Conservation (phyloP, 2,329 filamentous ascomycete genomes). For the Talaromyces sp. region DNA sequence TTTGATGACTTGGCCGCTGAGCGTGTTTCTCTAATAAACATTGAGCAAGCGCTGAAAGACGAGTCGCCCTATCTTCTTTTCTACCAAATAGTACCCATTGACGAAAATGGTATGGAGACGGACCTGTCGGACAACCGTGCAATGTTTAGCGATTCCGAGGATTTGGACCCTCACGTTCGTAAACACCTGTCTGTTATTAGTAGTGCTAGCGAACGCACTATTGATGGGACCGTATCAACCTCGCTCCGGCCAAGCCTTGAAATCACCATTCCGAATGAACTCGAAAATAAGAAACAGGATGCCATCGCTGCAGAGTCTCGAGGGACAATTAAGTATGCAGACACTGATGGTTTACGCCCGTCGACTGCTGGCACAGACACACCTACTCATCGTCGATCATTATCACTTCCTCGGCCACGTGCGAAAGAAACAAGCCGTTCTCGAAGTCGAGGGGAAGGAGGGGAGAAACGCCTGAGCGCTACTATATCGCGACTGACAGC, state of each 20-base stretch:
- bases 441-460: conserved; percentile 30
- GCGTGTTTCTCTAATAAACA: conserved; percentile 71
- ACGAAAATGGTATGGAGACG: conserved; percentile 53
- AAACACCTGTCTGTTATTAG: conserved; percentile 17
- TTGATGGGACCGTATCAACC: conserved; percentile 17
- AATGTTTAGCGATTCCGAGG: conserved; percentile 24
- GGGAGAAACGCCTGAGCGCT: conserved; percentile 32
- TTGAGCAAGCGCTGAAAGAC: conserved; percentile 71
- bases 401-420: conserved; percentile 25
- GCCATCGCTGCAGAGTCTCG: conserved; percentile 26
- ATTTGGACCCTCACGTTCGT: conserved; percentile 16
- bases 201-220: conserved; percentile 16
- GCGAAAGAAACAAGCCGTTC: conserved; percentile 28
- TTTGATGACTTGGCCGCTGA: conserved; percentile 81
- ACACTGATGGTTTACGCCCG: conserved; percentile 16
- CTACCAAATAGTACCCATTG: conserved; percentile 87
- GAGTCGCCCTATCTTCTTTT: conserved; percentile 94
- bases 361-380: neutral
- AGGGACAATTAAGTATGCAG: conserved; percentile 18
- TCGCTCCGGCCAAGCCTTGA: conserved; percentile 36
- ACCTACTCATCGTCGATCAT: conserved; percentile 13
- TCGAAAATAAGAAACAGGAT: conserved; percentile 17
- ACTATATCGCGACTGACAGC: conserved; percentile 31
- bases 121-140: conserved; percentile 25
- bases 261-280: conserved; percentile 26